A percentile compares a stretch with the other conserved stretches of the same genome.
Conservation (phyloP, 1,284 basidiomycete genomes). For the Pseudozyma pruni region DNA sequence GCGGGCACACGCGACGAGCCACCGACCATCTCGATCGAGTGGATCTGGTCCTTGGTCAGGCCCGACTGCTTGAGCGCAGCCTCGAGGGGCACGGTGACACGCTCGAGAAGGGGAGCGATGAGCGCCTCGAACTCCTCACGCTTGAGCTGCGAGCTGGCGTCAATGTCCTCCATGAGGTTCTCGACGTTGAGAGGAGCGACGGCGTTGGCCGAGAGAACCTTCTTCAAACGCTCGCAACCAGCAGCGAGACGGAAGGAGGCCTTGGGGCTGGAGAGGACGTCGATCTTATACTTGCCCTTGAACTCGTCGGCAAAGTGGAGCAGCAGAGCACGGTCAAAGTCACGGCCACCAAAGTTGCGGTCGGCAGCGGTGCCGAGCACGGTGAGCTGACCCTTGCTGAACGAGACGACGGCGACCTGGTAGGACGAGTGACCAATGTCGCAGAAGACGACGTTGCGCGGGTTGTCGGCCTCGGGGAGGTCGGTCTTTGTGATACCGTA, state of each 20-base stretch:
- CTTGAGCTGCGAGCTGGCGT: conserved; percentile 66
- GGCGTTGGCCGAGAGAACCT: conserved; percentile 67
- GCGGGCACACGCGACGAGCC: conserved; percentile 66
- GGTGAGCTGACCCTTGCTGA: conserved; percentile 67
- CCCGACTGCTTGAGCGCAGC: conserved; percentile 62
- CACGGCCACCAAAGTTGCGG: conserved; percentile 67
- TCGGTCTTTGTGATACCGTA: conserved; percentile 68
- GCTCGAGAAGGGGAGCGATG: conserved; percentile 62
- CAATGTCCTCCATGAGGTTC: conserved; percentile 67
- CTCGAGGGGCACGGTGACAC: conserved; percentile 59
- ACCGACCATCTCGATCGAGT: conserved; percentile 66
- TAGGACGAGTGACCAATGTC: conserved; percentile 67
- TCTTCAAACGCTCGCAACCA: conserved; percentile 67
- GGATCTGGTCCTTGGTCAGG: conserved; percentile 64
- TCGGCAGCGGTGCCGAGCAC: conserved; percentile 64
- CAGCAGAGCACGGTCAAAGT: conserved; percentile 67
- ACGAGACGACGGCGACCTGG: conserved; percentile 67
- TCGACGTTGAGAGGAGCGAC: conserved; percentile 67
- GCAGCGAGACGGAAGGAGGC: conserved; percentile 66
- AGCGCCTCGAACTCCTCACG: conserved; percentile 66
- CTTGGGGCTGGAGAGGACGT: conserved; percentile 66
- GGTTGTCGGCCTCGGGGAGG: conserved; percentile 65
- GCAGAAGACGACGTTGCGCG: conserved; percentile 66
- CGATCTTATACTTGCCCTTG: conserved; percentile 68
- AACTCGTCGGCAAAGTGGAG: conserved; percentile 67